Evolutionary conservation across 495 filamentous ascomycete genomes (phyloP).

Genomic region (Hyaloscypha variabilis): DNA sequence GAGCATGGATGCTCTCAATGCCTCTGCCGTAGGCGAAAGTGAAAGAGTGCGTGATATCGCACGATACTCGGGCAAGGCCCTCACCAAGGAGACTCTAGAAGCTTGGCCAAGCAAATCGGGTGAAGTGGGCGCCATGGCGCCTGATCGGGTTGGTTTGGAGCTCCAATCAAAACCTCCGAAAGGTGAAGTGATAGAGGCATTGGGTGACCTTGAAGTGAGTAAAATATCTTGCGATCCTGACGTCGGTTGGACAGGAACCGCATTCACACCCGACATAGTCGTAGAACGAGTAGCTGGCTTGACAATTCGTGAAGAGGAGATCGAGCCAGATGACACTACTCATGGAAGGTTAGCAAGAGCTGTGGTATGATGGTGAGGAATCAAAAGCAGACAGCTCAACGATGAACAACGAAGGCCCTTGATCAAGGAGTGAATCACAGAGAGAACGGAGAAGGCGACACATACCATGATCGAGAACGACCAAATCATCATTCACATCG

Average conservation of each 20-base stretch:
- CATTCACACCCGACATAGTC: background rate
- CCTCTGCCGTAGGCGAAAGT: background rate
- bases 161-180: conserved; percentile 7
- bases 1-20: background rate
- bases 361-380: background rate
- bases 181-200: background rate
- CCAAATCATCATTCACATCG: background rate
- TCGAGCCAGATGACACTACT: background rate
- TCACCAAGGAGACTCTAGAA: background rate
- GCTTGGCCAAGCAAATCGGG: background rate
- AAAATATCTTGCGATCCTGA: background rate
- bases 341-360: background rate
- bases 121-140: background rate
- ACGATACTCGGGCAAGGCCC: background rate
- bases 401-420: background rate
- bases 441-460: background rate
- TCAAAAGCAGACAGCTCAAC: background rate
- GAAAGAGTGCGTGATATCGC: background rate
- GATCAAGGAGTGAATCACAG: background rate
- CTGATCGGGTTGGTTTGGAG: background rate
- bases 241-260: background rate
- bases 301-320: background rate
- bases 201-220: background rate
- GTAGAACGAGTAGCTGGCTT: background rate
- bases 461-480: background rate